Base-by-base conservation (phyloP, 179 eudicot genomes). In the Gypsophila paniculata region DNA sequence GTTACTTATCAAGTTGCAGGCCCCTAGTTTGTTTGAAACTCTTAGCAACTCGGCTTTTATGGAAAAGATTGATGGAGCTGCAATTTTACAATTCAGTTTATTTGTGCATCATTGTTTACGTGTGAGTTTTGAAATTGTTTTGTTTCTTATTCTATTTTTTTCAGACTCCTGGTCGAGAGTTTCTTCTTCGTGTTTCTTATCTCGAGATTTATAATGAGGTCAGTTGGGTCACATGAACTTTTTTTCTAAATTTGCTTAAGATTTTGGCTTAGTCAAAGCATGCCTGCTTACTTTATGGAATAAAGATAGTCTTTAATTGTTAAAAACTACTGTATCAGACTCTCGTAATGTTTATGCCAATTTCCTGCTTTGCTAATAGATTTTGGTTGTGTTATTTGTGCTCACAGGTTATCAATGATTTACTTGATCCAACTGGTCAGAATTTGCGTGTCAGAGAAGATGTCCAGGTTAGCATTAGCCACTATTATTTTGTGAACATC, bases 171-270 rank as follows among this genome's bases (percentile, higher is more conserved):
- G 88, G 89, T 53, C 71, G 91, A 73, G 97, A 91, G 79, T 91
- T 85, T 76, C 87, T 91, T 74, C 97, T 91, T 62, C 92, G 96
- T 66, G 96, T 91, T 70, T 91, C 97, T 26, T 91, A 91, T 75
- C 86, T 91, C 76, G 97, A 91, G 78, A 91, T 91, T 51, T 91
- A 91, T 77, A 91, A 91, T 60, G 97, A 91, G 97, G 97, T 89
- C 18, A 79, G 95, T 29, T 72, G 11, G 53, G 13, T 14, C 14
- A 42, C 10, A 44, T 34, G 52, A 36, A 6, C 1, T 49, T 21
- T 55, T 25, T 23, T 21, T 51, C n/a, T 11, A 21, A 22, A 17
- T 52, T 69, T 65, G 44, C 25, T 57, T 49, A 15, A 23, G 19
- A 8, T 18, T 68, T 65, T 22, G 32, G 21, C 25, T 71, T n/a